Evolutionary conservation across 2,329 filamentous ascomycete genomes (phyloP), one percentile per base, ranked within the genome.

Genomic region (Pseudocercospora musae): DNA sequence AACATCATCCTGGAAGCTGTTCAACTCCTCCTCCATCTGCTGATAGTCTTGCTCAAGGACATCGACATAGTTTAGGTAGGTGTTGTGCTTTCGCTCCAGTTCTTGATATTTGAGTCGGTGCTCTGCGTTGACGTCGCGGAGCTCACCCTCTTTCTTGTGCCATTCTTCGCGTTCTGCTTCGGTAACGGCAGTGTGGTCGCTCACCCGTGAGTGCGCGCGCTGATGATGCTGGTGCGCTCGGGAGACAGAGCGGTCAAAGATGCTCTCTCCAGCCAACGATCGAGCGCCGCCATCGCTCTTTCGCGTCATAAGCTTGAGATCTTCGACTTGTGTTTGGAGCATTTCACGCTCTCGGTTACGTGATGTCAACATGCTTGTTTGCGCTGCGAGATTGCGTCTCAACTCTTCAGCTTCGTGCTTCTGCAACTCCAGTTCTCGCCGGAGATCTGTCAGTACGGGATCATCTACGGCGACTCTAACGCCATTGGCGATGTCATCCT

Each of bases 351-450:
- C 95, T 25, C 92, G 89, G 72, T 97, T 97, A 23, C 95, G 86
- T 37, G 95, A 98, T 0, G 94, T 97, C 33, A 99, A 84, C 92
- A 99, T 98, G 0, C 93, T 97, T 0, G 93, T 96, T 75, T 99
- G 95, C 2, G 95, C 95, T 64, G 93, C 92, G 29, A 98, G 90
- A 76, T 98, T 93, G 58, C 93, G 89, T 58, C 94, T 87, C 31
- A 99, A 78, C 74, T 97, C 94, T 2, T 92, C 91, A 71, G 97
- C 98, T 72, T 98, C 94, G 73, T 94, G 92, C 57, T 91, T 89
- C 52, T 54, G 52, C n/a, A 21, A 8, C 18, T 54, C 52, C n/a
- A 54, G 52, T 25, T 54, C 52, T 13, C n/a, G 52, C 5, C 52
- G 52, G 27, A 98, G 80, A 69, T 96, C 89, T 65, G 96, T 92